These are phyloP conservation scores for Russula ochroleuca DNA, from an alignment of 768 basidiomycete species.

Conservation along the genomic window DNA sequence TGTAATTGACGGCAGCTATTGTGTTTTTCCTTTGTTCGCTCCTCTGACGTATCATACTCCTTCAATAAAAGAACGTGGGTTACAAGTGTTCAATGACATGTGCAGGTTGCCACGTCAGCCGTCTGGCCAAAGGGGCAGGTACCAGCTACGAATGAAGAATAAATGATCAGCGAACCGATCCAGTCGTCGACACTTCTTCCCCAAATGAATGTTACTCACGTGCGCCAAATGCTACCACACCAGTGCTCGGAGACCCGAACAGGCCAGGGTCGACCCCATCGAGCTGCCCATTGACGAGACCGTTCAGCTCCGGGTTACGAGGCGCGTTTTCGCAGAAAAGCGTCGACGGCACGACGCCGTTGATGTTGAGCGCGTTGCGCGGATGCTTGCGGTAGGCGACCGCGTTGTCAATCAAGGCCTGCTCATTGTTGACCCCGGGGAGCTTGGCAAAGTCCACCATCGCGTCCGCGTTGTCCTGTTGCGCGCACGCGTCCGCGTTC, in stretches of 20 bases:
- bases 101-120: slow-evolving; percentile 18
- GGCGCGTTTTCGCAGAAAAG: slow-evolving; percentile 53
- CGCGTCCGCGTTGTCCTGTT: slow-evolving; percentile 46
- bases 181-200: not conserved
- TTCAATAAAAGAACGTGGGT: not conserved
- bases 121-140: slow-evolving; percentile 25
- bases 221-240: slow-evolving; percentile 45
- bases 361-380: slow-evolving; percentile 42
- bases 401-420: slow-evolving; percentile 42
- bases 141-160: slow-evolving; percentile 7
- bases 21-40: not conserved
- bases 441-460: slow-evolving; percentile 51
- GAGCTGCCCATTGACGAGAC: slow-evolving; percentile 53
- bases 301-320: slow-evolving; percentile 47
- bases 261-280: slow-evolving; percentile 50
- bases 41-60: not conserved
- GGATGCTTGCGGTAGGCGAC: slow-evolving; percentile 42
- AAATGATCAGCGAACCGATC: not conserved
- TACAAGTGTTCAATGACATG: not conserved
- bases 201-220: slow-evolving; percentile 33
- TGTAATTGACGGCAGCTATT: not conserved
- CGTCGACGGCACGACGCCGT: slow-evolving; percentile 44
- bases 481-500: slow-evolving; percentile 45
- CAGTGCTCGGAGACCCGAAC: slow-evolving; percentile 48
- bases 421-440: slow-evolving; percentile 38